phyloP scores from a whole-genome alignment of 2,329 filamentous ascomycete species.

The Knoxdaviesia capensis region DNA sequence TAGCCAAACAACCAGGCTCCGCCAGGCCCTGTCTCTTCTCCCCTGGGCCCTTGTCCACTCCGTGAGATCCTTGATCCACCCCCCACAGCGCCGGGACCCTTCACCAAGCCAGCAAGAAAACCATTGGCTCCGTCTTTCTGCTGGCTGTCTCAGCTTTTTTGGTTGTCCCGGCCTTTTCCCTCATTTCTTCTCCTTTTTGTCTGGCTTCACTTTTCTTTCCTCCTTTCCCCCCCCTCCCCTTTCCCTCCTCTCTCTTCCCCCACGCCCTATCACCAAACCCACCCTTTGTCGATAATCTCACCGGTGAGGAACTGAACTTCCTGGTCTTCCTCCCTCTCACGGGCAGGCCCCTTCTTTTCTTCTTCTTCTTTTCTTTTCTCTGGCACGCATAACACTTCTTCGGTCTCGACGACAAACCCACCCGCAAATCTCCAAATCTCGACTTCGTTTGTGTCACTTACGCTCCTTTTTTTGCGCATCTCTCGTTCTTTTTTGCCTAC shows the following conservation, averaged over 20 bases:
- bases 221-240: neutral
- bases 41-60: no score
- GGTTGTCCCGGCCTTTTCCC: neutral
- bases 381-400: no score
- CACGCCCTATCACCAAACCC: neutral
- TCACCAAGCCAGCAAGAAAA: no score
- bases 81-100: no score
- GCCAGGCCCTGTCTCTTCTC: no score
- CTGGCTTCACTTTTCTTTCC: neutral
- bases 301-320: neutral
- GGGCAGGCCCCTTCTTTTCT: conserved; percentile 1
- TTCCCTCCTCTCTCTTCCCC: neutral
- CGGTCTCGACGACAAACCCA: no score
- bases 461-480: neutral
- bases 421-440: no score
- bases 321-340: neutral
- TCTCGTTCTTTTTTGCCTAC: neutral
- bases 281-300: neutral
- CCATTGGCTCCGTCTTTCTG: no score
- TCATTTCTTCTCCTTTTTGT: neutral
- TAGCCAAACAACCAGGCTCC: no score
- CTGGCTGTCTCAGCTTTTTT: neutral
- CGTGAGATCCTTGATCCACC: no score
- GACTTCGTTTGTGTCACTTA: no score
- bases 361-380: no score